These are phyloP conservation scores for Corinectria fuckeliana DNA, from an alignment of 2,329 filamentous ascomycete genomes.

Conservation along the genomic window DNA sequence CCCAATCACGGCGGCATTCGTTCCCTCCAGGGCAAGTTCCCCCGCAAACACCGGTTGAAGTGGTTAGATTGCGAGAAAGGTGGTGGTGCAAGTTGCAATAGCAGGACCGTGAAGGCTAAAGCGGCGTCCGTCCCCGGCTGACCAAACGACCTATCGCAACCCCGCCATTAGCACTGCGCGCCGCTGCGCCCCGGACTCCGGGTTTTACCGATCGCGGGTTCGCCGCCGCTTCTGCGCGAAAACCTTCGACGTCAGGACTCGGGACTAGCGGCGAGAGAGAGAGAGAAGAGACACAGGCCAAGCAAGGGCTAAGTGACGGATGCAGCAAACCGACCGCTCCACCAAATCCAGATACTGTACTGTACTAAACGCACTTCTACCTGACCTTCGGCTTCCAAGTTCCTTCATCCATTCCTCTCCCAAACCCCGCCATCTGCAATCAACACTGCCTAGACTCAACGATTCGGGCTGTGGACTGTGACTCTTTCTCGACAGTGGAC, in stretches of 20 bases:
- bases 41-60: not conserved
- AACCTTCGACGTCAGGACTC: constrained; percentile 33
- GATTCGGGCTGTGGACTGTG: not conserved
- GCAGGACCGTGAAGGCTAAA: constrained; percentile 17
- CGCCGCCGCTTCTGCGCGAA: constrained; percentile 15
- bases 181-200: constrained; percentile 29
- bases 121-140: constrained; percentile 16
- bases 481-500: not conserved
- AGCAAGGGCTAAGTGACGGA: not conserved
- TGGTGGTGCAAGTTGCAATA: not conserved
- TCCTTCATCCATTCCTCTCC: not conserved
- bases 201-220: constrained; percentile 33
- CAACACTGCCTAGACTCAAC: not conserved
- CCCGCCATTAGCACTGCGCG: constrained; percentile 44
- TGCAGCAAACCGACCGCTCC: not conserved
- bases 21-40: not conserved
- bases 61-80: not conserved
- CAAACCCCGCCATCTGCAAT: constrained; percentile 11
- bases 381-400: constrained; percentile 10
- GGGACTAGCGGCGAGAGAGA: no score
- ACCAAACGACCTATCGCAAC: constrained; percentile 40
- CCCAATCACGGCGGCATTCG: constrained; percentile 6
- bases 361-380: constrained; percentile 11
- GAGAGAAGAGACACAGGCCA: no score
- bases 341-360: constrained; percentile 9